A percentile compares a stretch with the other conserved stretches of the same genome.
phyloP scores from a whole-genome alignment of 108 stramenopile genomes.

The Parietichytrium sp. region DNA sequence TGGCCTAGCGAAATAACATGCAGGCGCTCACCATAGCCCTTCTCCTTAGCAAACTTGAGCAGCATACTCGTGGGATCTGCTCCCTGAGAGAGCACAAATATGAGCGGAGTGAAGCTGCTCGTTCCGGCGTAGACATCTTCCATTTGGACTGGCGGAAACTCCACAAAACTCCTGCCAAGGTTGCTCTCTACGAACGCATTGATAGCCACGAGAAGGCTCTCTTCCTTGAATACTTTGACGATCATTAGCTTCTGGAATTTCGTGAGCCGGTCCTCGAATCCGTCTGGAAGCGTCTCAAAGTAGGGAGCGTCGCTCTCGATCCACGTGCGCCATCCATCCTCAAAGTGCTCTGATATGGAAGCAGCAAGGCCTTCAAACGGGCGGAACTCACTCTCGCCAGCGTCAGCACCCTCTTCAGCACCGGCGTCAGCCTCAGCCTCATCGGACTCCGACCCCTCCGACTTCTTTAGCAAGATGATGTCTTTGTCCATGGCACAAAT shows the following conservation, averaged over 20 bases:
- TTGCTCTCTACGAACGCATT: slow-evolving; percentile 51
- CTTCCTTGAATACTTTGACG: slow-evolving; percentile 63
- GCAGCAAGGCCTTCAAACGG: slow-evolving; percentile 52
- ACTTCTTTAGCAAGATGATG: not conserved
- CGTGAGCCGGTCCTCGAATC: slow-evolving; percentile 37
- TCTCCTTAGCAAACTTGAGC: slow-evolving; percentile 60
- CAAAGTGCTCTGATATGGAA: slow-evolving; percentile 31
- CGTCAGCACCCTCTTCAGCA: not conserved
- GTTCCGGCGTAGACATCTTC: slow-evolving; percentile 63
- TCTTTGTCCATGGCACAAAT: slow-evolving; percentile 48
- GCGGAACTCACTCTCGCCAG: not conserved
- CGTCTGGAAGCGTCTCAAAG: slow-evolving; percentile 39
- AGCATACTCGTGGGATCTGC: slow-evolving; percentile 70
- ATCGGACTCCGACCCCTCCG: no score
- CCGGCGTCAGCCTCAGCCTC: slow-evolving; percentile 29
- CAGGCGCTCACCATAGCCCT: slow-evolving; percentile 57
- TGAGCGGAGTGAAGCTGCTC: slow-evolving; percentile 63
- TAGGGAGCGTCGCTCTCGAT: slow-evolving; percentile 29
- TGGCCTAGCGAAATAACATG: slow-evolving; percentile 65
- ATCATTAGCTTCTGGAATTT: slow-evolving; percentile 53
- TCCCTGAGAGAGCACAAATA: slow-evolving; percentile 66
- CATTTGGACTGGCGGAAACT: slow-evolving; percentile 59
- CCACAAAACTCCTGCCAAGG: slow-evolving; percentile 56
- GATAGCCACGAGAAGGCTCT: slow-evolving; percentile 53
- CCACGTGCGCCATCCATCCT: slow-evolving; percentile 59